A percentile compares a stretch with the other conserved stretches of the same genome.
These are phyloP conservation scores for Fusarium brevicatenulatum DNA, from an alignment of 2,329 filamentous ascomycete genomes.

Conservation along the genomic window DNA sequence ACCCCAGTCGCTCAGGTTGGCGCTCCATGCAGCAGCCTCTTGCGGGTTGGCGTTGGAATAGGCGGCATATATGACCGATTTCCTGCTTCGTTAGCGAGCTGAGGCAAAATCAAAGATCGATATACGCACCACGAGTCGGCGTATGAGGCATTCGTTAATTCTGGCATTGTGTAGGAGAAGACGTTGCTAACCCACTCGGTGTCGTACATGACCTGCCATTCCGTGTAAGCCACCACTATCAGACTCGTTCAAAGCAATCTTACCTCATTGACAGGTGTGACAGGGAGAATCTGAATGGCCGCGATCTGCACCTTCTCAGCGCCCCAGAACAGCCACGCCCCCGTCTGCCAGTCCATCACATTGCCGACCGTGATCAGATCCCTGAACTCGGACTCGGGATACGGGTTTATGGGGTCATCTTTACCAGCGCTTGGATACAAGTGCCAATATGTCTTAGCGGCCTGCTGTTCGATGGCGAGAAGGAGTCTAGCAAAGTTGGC, in stretches of 20 bases:
- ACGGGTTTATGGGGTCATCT: background rate
- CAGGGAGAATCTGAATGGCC: background rate
- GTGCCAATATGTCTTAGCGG: background rate
- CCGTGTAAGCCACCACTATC: background rate
- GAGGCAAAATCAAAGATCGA: too few relatives aligned
- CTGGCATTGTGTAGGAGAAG: background rate
- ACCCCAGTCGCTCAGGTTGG: constrained; percentile 1
- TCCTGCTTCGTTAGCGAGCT: background rate
- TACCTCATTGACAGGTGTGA: background rate
- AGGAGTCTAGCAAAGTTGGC: background rate
- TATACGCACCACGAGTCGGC: background rate
- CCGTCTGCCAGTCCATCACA: background rate
- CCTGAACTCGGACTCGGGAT: background rate
- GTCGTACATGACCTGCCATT: background rate
- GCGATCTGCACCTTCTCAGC: background rate
- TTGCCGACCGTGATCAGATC: background rate
- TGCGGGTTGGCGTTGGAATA: background rate
- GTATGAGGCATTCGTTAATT: background rate
- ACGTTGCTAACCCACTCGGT: background rate
- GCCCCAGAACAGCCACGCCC: background rate
- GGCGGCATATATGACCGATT: background rate
- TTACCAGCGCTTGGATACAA: background rate
- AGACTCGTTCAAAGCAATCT: fast-evolving
- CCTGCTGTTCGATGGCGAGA: background rate
- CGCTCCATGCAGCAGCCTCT: background rate